phyloP scores from a whole-genome alignment of 495 filamentous ascomycete species.

The Hypoxylon intermedium region DNA sequence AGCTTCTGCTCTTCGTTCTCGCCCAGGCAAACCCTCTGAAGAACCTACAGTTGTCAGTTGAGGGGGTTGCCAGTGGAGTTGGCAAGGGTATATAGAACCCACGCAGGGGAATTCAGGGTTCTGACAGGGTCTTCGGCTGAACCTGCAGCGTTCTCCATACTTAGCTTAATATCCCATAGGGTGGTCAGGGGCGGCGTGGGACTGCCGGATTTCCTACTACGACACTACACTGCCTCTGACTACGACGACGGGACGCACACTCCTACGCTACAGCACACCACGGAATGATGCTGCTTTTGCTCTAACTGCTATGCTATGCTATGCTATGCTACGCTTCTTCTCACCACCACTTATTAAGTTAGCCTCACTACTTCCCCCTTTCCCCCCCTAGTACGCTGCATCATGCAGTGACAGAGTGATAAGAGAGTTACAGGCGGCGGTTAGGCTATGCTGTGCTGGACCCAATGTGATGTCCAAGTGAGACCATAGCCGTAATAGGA shows the following conservation, averaged over 20 bases:
- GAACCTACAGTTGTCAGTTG: slow-evolving; percentile 37
- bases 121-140: slow-evolving; percentile 37
- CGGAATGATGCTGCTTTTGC: slow-evolving; percentile 28
- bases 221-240: slow-evolving; percentile 25
- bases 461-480: neutral
- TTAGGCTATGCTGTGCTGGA: slow-evolving; percentile 24
- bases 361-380: slow-evolving; percentile 16
- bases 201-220: slow-evolving; percentile 40
- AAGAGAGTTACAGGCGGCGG: slow-evolving; percentile 27
- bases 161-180: slow-evolving; percentile 42
- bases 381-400: slow-evolving; percentile 3
- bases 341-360: slow-evolving; percentile 2
- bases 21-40: slow-evolving; percentile 26
- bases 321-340: slow-evolving; percentile 8
- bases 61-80: slow-evolving; percentile 33
- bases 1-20: slow-evolving; percentile 3
- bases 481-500: slow-evolving; percentile 23
- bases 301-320: slow-evolving; percentile 10
- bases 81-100: slow-evolving; percentile 28
- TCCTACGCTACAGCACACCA: slow-evolving; percentile 15
- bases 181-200: slow-evolving; percentile 29
- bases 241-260: slow-evolving; percentile 10
- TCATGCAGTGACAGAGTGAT: slow-evolving; percentile 22
- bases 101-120: slow-evolving; percentile 37
- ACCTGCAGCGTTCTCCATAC: slow-evolving; percentile 39